Percentiles rank a stretch among this genome's conserved stretches.
These are phyloP conservation scores for Prinsepia uniflora DNA, from an alignment of 306 rosid species.

Conservation along the genomic window DNA sequence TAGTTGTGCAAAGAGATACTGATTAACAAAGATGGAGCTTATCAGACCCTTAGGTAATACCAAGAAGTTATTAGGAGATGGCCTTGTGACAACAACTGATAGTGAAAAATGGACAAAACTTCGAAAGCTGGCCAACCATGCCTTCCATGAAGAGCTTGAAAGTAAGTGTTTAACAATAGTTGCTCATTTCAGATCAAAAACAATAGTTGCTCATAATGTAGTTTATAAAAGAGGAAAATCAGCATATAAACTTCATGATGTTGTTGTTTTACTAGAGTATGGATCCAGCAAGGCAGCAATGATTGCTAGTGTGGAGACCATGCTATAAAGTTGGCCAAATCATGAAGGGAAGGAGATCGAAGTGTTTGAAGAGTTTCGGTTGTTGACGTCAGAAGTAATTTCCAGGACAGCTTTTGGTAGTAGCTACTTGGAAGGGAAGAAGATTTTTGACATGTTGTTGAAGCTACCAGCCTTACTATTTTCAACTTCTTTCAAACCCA, in stretches of 20 bases:
- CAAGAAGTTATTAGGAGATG: constrained; percentile 30
- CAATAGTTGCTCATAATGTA: too few species aligned
- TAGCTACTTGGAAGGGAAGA: too few species aligned
- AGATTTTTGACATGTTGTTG: too few species aligned
- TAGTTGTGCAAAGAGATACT: constrained; percentile 30
- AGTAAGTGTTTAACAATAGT: too few species aligned
- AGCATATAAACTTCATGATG: too few species aligned
- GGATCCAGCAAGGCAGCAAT: too few species aligned
- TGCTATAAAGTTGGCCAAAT: constrained; percentile 24
- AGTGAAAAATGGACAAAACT: constrained; percentile 29
- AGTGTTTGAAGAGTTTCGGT: constrained; percentile 25
- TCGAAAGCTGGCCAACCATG: constrained; percentile 34
- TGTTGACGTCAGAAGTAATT: not conserved
- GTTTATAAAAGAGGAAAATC: too few species aligned
- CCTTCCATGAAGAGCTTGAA: constrained; percentile 40
- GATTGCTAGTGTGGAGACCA: constrained; percentile 8
- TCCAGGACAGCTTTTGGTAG: too few species aligned
- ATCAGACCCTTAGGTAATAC: not conserved
- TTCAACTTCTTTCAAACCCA: too few species aligned
- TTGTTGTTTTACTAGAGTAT: too few species aligned
- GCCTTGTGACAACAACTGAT: constrained; percentile 20
- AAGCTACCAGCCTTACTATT: too few species aligned
- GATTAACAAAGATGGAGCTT: constrained; percentile 12
- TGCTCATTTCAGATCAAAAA: too few species aligned
- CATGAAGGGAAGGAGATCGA: constrained; percentile 29